Evolutionary conservation across 805 yeast species (phyloP).

Genomic region (Myxozyma melibiosi): DNA sequence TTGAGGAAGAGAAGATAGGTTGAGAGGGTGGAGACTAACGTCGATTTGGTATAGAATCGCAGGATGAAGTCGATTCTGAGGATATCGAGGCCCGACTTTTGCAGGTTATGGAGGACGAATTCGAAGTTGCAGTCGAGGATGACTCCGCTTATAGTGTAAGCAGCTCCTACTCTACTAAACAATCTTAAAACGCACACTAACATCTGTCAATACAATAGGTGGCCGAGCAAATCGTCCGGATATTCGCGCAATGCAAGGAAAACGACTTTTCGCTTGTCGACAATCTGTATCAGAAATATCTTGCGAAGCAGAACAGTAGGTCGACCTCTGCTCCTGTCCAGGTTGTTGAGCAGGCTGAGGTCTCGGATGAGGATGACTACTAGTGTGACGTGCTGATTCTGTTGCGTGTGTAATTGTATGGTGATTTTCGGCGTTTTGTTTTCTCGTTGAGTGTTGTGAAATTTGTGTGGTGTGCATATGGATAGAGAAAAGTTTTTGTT

Average conservation of each 20-base stretch:
- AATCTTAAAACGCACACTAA: too few species aligned
- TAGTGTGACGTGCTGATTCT: neutral
- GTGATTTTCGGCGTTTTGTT: constrained; percentile 6
- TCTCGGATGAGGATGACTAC: constrained; percentile 51
- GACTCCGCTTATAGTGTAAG: constrained; percentile 65
- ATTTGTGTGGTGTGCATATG: constrained; percentile 1
- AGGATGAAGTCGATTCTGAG: constrained; percentile 65
- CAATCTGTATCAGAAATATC: constrained; percentile 60
- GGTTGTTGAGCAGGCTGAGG: constrained; percentile 51
- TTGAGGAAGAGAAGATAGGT: neutral
- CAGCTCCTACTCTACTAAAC: too few species aligned
- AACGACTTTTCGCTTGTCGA: constrained; percentile 61
- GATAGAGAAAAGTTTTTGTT: neutral
- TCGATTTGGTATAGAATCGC: constrained; percentile 10
- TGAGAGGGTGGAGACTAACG: neutral
- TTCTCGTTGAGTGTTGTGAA: neutral
- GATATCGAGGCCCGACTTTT: constrained; percentile 81
- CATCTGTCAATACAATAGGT: too few species aligned
- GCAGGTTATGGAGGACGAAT: constrained; percentile 93
- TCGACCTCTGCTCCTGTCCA: constrained; percentile 40
- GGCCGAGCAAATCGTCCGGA: constrained; percentile 64
- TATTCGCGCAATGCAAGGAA: constrained; percentile 64
- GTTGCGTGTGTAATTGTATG: neutral
- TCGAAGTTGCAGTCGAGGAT: constrained; percentile 85
- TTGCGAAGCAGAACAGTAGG: constrained; percentile 50